These are phyloP conservation scores for Scedosporium minutisporum DNA, from an alignment of 2,329 filamentous ascomycete genomes.

Conservation along the genomic window DNA sequence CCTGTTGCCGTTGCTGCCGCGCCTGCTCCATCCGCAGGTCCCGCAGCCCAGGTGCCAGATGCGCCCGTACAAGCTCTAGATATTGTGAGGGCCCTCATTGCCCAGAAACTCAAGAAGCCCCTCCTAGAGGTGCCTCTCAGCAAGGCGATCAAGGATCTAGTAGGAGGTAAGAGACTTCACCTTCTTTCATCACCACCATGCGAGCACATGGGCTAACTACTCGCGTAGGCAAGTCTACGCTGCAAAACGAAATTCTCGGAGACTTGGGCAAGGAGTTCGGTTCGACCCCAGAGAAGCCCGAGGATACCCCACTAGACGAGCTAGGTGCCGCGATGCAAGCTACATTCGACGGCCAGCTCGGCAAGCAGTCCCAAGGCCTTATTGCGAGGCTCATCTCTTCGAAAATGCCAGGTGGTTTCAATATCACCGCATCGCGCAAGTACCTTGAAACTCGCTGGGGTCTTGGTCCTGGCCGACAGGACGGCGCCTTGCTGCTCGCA, in stretches of 20 bases:
- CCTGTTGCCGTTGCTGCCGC: slow-evolving; percentile 46
- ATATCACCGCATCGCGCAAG: slow-evolving; percentile 91
- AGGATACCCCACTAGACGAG: slow-evolving; percentile 94
- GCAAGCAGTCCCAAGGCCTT: slow-evolving; percentile 89
- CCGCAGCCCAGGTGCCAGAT: slow-evolving; percentile 79
- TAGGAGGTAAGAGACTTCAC: slow-evolving; percentile 63
- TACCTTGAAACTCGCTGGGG: slow-evolving; percentile 94
- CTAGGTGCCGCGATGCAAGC: slow-evolving; percentile 91
- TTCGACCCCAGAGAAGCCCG: slow-evolving; percentile 94
- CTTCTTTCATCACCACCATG: background rate
- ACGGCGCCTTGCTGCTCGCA: slow-evolving; percentile 78
- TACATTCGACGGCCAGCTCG: slow-evolving; percentile 97
- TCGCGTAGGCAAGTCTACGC: slow-evolving; percentile 78
- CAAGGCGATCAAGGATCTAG: slow-evolving; percentile 97
- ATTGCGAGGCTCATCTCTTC: slow-evolving; percentile 93
- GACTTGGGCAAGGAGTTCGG: slow-evolving; percentile 98
- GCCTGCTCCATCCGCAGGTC: slow-evolving; percentile 65
- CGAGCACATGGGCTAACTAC: background rate
- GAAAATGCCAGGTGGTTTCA: slow-evolving; percentile 99
- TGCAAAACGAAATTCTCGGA: slow-evolving; percentile 97
- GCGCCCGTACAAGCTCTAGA: slow-evolving; percentile 81
- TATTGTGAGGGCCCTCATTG: slow-evolving; percentile 78
- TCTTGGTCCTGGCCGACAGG: slow-evolving; percentile 74
- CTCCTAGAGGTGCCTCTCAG: slow-evolving; percentile 78
- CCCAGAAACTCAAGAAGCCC: slow-evolving; percentile 96